A percentile compares a stretch with the other conserved stretches of the same genome.
Conservation (phyloP, 768 basidiomycete species). For the Calvatia gigantea region DNA sequence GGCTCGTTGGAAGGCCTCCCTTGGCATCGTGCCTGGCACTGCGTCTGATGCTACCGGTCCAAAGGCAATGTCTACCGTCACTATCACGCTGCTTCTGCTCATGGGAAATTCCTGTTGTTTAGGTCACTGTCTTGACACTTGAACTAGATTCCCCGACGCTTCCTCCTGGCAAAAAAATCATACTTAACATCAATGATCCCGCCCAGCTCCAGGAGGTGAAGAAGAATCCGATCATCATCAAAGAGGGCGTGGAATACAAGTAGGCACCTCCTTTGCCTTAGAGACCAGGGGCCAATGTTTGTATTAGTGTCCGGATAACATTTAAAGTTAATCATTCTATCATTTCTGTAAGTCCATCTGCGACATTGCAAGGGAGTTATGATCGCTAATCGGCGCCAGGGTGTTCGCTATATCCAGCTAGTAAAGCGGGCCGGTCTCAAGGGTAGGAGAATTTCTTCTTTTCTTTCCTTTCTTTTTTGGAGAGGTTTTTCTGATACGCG, state of each 20-base stretch:
- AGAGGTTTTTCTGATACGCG: not conserved
- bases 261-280: slow-evolving; percentile 27
- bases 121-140: slow-evolving; percentile 74
- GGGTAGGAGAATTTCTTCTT: slow-evolving; percentile 39
- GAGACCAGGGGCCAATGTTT: slow-evolving; percentile 3
- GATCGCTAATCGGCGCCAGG: slow-evolving; percentile 34
- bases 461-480: too few species aligned
- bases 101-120: slow-evolving; percentile 15
- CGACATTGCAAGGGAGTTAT: slow-evolving; percentile 9
- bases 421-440: slow-evolving; percentile 77
- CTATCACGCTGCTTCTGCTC: not conserved
- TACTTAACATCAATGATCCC: slow-evolving; percentile 60
- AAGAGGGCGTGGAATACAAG: slow-evolving; percentile 90
- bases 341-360: slow-evolving; percentile 55
- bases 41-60: slow-evolving; percentile 42
- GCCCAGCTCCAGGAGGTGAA: slow-evolving; percentile 50
- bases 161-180: slow-evolving; percentile 54
- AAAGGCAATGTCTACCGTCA: slow-evolving; percentile 46
- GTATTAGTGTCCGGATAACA: slow-evolving; percentile 64
- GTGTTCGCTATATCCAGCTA: slow-evolving; percentile 83
- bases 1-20: slow-evolving; percentile 91
- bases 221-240: slow-evolving; percentile 77
- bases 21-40: slow-evolving; percentile 71
- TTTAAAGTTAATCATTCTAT: slow-evolving; percentile 91
- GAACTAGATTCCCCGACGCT: slow-evolving; percentile 79